These are phyloP conservation scores for Lasiodiplodia theobromae DNA, from an alignment of 2,329 filamentous ascomycete species.

Conservation along the genomic window DNA sequence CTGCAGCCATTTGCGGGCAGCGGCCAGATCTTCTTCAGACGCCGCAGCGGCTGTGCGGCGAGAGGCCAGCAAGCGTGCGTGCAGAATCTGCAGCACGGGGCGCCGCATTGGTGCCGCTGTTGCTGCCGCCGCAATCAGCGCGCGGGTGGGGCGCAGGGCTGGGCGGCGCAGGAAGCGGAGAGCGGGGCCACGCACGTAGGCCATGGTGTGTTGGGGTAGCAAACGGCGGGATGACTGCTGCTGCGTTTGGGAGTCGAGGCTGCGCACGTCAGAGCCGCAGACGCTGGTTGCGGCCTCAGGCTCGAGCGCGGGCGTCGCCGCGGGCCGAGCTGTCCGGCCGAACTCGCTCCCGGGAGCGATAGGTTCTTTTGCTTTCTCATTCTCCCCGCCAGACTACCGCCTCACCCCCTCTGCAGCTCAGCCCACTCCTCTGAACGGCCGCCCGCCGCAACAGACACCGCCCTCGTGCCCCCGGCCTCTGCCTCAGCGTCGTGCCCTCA, in stretches of 20 bases:
- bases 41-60: conserved; percentile 4
- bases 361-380: conserved; percentile 14
- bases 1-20: conserved; percentile 65
- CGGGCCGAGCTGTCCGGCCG: conserved; percentile 19
- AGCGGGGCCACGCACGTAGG: neutral
- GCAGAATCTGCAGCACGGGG: conserved; percentile 7
- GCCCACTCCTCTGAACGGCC: conserved; percentile 18
- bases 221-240: neutral
- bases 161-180: neutral
- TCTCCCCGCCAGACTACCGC: conserved; percentile 3
- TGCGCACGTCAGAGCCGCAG: neutral
- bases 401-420: conserved; percentile 26
- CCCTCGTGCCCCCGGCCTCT: conserved; percentile 20
- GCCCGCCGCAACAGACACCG: conserved; percentile 12
- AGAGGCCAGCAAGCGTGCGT: conserved; percentile 1
- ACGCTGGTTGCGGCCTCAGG: neutral
- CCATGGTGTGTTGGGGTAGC: neutral
- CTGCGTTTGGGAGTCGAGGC: neutral
- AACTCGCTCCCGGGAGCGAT: conserved; percentile 11
- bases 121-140: neutral
- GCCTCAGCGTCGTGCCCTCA: conserved; percentile 22
- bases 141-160: neutral
- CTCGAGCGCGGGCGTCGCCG: conserved; percentile 30
- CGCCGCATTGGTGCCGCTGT: neutral
- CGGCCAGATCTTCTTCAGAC: conserved; percentile 42